Percentiles rank a stretch among this genome's conserved stretches.
Conservation (phyloP, 805 yeast species). For the Pichia membranifaciens region DNA sequence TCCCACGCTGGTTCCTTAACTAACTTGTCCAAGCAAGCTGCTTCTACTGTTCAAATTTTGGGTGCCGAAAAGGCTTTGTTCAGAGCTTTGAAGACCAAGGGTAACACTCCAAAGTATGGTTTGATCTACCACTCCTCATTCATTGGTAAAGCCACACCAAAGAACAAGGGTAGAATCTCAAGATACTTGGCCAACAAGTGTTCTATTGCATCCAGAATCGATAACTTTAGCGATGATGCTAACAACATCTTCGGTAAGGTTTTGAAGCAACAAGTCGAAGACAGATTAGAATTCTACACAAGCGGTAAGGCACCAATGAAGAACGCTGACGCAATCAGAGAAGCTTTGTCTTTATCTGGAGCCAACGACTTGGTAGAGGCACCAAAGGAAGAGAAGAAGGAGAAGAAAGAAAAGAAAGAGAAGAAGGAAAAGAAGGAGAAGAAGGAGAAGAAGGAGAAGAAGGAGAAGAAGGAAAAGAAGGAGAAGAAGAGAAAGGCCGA, state of each 20-base stretch:
- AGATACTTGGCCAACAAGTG: constrained; percentile 98
- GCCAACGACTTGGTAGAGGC: constrained; percentile 28
- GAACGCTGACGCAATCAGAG: constrained; percentile 88
- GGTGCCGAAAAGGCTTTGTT: constrained; percentile 97
- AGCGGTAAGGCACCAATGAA: constrained; percentile 96
- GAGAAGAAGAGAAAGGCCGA: constrained; percentile 9
- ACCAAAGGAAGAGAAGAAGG: constrained; percentile 41
- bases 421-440: constrained; percentile 47
- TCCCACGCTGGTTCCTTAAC: constrained; percentile 98
- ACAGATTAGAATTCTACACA: constrained; percentile 91
- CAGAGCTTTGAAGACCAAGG: constrained; percentile 94
- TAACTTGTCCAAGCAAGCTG: constrained; percentile 95
- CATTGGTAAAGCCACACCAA: constrained; percentile 88
- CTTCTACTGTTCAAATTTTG: constrained; percentile 95
- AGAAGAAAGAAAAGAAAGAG: constrained; percentile 44
- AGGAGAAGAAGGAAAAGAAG: constrained; percentile 31
- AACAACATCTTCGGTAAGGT: constrained; percentile 83
- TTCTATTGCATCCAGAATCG: constrained; percentile 98
- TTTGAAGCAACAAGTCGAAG: constrained; percentile 95
- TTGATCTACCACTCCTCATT: constrained; percentile 91
- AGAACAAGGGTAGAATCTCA: constrained; percentile 98
- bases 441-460: constrained; percentile 46
- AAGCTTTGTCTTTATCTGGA: constrained; percentile 70
- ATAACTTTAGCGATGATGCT: constrained; percentile 94
- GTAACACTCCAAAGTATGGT: constrained; percentile 95